These are phyloP conservation scores for Chenopodium formosanum DNA, from an alignment of 148 eudicot genomes.

Conservation along the genomic window DNA sequence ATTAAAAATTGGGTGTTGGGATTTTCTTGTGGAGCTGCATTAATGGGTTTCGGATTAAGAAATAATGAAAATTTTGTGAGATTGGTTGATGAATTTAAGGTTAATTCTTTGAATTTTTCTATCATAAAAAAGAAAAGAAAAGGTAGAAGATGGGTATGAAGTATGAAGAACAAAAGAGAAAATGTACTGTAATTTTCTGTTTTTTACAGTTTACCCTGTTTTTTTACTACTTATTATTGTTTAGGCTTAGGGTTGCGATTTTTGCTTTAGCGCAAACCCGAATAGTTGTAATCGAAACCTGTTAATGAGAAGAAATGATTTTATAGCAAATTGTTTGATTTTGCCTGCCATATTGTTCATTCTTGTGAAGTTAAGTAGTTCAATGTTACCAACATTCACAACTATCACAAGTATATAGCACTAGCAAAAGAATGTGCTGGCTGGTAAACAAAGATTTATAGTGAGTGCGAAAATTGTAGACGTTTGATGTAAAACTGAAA, in stretches of 20 bases:
- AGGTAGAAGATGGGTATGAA: slow-evolving; percentile 22
- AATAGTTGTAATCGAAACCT: not conserved
- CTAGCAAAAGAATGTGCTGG: not conserved
- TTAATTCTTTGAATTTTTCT: slow-evolving; percentile 9
- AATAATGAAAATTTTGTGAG: slow-evolving; percentile 34
- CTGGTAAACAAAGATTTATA: not conserved
- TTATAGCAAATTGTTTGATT: not conserved
- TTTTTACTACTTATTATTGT: not conserved
- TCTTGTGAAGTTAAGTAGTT: not conserved
- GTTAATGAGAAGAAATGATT: not conserved
- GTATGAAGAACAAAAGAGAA: not conserved
- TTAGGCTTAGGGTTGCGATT: slow-evolving; percentile 12
- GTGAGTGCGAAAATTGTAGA: not conserved
- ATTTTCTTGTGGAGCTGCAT: slow-evolving; percentile 58
- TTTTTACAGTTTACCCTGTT: not conserved
- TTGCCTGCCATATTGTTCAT: not conserved
- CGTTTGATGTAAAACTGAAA: not conserved
- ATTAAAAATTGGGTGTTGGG: slow-evolving; percentile 58
- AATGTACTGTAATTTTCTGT: not conserved
- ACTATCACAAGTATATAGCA: not conserved
- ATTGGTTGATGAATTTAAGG: slow-evolving; percentile 33
- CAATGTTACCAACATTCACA: not conserved
- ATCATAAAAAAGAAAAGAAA: slow-evolving; percentile 27
- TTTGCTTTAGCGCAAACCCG: not conserved
- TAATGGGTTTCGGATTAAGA: slow-evolving; percentile 52